A percentile compares a stretch with the other conserved stretches of the same genome.
Evolutionary conservation across 495 filamentous ascomycete genomes (phyloP).

Genomic region (Xylaria sp.): DNA sequence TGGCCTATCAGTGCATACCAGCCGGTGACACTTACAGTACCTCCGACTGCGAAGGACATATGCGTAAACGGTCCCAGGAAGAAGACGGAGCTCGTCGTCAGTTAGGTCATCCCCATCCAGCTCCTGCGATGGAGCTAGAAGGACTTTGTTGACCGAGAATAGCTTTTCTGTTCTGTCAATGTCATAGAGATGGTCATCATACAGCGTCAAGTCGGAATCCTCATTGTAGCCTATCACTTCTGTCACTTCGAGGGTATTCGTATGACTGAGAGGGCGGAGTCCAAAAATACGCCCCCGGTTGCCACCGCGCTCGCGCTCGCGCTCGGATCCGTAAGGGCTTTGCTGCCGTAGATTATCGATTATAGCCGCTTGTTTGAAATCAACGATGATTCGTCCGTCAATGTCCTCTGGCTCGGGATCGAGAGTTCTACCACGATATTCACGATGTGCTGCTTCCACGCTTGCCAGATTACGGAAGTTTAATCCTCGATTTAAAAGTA

Average conservation of each 20-base stretch:
- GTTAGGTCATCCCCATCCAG: conserved; percentile 8
- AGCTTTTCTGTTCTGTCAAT: conserved; percentile 23
- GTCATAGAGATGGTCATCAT: conserved; percentile 26
- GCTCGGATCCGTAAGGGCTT: neutral
- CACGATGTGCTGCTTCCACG: conserved; percentile 23
- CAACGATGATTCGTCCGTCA: conserved; percentile 21
- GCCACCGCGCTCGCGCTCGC: neutral
- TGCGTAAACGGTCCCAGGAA: conserved; percentile 22
- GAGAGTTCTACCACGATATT: conserved; percentile 23
- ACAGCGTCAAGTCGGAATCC: conserved; percentile 19
- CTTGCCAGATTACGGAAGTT: conserved; percentile 19
- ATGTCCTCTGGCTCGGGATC: conserved; percentile 20
- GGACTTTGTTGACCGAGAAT: conserved; percentile 15
- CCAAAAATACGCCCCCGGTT: conserved; percentile 15
- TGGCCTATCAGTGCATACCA: neutral
- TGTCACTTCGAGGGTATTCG: neutral
- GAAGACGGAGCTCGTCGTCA: conserved; percentile 24
- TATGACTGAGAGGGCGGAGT: conserved; percentile 17
- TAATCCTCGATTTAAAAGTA: conserved; percentile 13
- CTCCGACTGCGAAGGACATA: conserved; percentile 25
- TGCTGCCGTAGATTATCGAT: neutral
- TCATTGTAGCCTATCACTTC: conserved; percentile 16
- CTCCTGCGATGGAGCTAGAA: conserved; percentile 21
- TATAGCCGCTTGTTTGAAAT: conserved; percentile 23
- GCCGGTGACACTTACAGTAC: conserved; percentile 20